Conservation (phyloP, 495 filamentous ascomycete species). For the Diplogelasinospora grovesii region DNA sequence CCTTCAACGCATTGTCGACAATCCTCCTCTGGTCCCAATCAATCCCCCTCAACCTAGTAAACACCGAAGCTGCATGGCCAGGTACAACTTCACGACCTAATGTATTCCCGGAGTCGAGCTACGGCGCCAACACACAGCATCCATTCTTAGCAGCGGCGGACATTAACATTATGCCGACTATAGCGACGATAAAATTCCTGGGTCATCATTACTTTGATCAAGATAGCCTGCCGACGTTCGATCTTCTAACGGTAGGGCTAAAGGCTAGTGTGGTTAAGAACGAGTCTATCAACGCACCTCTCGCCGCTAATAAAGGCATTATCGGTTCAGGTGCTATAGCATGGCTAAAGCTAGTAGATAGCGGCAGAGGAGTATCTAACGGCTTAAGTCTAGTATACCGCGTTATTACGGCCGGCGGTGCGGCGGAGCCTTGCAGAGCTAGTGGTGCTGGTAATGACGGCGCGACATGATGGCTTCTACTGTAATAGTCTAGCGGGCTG, state of each 20-base stretch:
- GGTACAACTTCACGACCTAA: too few species aligned
- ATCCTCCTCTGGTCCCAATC: constrained; percentile 25
- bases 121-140: constrained; percentile 25
- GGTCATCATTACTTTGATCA: constrained; percentile 63
- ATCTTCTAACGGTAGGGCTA: constrained; percentile 34
- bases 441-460: too few species aligned
- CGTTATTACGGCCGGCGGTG: constrained; percentile 59
- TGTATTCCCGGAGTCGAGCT: too few species aligned
- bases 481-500: too few species aligned
- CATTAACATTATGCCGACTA: constrained; percentile 22
- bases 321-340: constrained; percentile 48
- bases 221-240: constrained; percentile 48
- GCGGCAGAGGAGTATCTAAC: constrained; percentile 33
- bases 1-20: constrained; percentile 27
- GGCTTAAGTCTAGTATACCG: constrained; percentile 56
- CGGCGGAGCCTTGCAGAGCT: constrained; percentile 40
- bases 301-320: constrained; percentile 36
- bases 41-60: constrained; percentile 34
- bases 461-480: too few species aligned
- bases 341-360: constrained; percentile 56
- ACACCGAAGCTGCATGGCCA: too few species aligned
- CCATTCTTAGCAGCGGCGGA: constrained; percentile 36
- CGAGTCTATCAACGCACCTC: constrained; percentile 45
- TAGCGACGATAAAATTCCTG: constrained; percentile 31
- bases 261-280: constrained; percentile 41